phyloP scores from a whole-genome alignment of 2,329 filamentous ascomycete genomes.

The Ciborinia camelliae region DNA sequence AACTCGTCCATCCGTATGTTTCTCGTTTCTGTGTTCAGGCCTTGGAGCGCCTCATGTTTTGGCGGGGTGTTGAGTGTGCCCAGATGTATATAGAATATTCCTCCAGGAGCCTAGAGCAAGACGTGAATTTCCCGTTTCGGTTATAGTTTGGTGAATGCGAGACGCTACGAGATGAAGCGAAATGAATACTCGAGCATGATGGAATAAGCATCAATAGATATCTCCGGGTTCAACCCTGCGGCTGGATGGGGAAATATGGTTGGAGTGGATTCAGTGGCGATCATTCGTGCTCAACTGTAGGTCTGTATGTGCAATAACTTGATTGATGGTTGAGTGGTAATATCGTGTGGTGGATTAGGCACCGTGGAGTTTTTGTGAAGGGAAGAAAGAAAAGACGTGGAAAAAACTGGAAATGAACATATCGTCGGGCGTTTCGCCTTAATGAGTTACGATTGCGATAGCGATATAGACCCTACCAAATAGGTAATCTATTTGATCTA shows the following conservation, averaged over 20 bases:
- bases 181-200: conserved; percentile 10
- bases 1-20: too few relatives aligned
- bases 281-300: too few relatives aligned
- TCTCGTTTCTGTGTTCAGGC: too few relatives aligned
- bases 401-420: neutral
- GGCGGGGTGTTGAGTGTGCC: too few relatives aligned
- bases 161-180: neutral
- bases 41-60: too few relatives aligned
- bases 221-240: neutral
- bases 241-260: neutral
- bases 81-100: too few relatives aligned
- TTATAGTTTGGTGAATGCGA: neutral
- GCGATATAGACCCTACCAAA: neutral
- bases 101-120: neutral
- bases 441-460: neutral
- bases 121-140: neutral
- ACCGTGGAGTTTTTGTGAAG: neutral
- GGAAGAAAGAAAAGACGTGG: neutral
- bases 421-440: neutral
- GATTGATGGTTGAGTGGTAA: neutral
- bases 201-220: conserved; percentile 1
- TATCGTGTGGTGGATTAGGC: neutral
- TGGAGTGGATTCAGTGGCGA: neutral
- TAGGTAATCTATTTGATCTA: neutral
- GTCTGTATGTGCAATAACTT: neutral